Evolutionary conservation across 345 rosid species (phyloP).

Genomic region (Pistacia integerrima): DNA sequence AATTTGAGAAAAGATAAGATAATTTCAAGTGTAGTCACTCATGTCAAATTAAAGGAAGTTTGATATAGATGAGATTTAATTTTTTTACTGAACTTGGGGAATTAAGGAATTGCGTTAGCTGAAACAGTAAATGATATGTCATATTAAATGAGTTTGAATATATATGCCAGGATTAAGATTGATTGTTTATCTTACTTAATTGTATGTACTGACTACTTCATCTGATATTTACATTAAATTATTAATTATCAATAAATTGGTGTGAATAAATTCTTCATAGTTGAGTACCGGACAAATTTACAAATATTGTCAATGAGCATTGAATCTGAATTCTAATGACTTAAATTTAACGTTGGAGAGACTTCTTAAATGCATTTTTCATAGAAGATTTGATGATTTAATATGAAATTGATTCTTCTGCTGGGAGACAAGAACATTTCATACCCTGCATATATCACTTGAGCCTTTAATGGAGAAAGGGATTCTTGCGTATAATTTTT

Average conservation of each 20-base stretch:
- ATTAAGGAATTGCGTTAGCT: not conserved
- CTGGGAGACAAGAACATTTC: conserved; percentile 22
- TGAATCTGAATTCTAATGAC: conserved; percentile 2
- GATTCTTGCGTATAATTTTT: conserved; percentile 3
- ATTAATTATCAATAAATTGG: not conserved
- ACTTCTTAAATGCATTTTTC: conserved; percentile 32
- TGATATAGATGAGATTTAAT: not conserved
- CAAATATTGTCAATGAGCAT: not conserved
- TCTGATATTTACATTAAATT: too few relatives aligned
- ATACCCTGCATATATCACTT: conserved; percentile 11
- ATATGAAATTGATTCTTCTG: conserved; percentile 26
- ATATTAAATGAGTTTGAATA: not conserved
- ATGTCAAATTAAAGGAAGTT: too few relatives aligned
- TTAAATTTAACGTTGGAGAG: conserved; percentile 17
- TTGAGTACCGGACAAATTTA: not conserved
- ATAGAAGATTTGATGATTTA: conserved; percentile 23
- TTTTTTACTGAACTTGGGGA: not conserved
- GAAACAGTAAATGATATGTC: not conserved
- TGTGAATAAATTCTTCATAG: conserved; percentile 3
- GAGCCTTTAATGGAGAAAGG: conserved; percentile 25
- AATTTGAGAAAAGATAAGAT: too few relatives aligned
- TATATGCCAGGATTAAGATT: too few relatives aligned
- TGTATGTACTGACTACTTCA: too few relatives aligned
- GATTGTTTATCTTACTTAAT: too few relatives aligned
- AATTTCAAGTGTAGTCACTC: too few relatives aligned